Base-by-base conservation (phyloP, 2,329 filamentous ascomycete genomes). In the Penicillium sp. region DNA sequence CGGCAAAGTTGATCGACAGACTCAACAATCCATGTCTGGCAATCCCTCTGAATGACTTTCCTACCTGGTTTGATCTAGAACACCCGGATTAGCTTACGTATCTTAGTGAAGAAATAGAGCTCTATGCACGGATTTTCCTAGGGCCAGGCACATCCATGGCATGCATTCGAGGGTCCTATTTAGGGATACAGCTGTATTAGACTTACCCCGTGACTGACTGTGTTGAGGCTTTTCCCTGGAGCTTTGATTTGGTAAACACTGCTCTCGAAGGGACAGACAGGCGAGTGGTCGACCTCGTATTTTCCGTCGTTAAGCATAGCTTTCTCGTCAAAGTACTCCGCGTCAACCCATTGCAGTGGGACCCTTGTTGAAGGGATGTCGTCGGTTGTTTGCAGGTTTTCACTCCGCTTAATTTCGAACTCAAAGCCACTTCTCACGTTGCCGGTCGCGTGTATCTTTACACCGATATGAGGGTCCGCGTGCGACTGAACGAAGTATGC, bases 21-120 rank as follows among this genome's bases (percentile, higher is more conserved):
- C 48, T 69, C 65, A 6, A 68, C 57, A 43, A 68, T 63, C 67
- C 66, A 70, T 10, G 64, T 68, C 56, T 70, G 64, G 43, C 66
- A 70, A 37, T 69, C 55, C 29, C 57, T 61, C 37, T 65, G 64
- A n/a, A 31, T 52, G 34, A 68, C 45, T 48, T 52, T 65, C 32
- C 43, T 53, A 7, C 49, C 31, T 24, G 7, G n/a, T 24, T 38
- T 29, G 26, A n/a, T 4, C 49, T 40, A 34, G 7, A n/a, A 43
- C 10, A n/a, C 15, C 21, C 21, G 12, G 6, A 42, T 48, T 21
- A 48, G 38, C 8, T 10, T 12, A 22, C 8, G 28, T 26, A 43
- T 37, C 9, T n/a, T 3, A 15, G 10, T 15, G 26, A 19, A 3
- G n/a, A 2, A 15, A 29, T 15, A 29, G 3, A 15, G 24, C 13